These are phyloP conservation scores for Backusella sp. DNA, from an alignment of 192 early-diverging fungal genomes.

Conservation along the genomic window DNA sequence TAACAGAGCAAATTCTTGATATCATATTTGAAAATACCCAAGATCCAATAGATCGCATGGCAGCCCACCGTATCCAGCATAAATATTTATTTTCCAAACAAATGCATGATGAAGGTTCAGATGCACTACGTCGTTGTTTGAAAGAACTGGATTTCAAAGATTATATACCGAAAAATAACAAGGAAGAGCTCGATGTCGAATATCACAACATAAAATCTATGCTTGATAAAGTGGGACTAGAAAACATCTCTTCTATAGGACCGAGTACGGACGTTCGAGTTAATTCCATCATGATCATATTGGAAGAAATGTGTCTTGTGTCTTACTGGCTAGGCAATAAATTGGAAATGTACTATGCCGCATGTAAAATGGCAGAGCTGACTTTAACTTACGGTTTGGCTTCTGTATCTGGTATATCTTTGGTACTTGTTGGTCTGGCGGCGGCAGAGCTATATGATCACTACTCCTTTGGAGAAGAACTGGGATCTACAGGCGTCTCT, in stretches of 20 bases:
- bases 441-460: conserved; percentile 20
- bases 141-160: conserved; percentile 16
- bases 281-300: conserved; percentile 22
- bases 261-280: background rate
- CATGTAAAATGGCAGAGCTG: conserved; percentile 16
- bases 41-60: conserved; percentile 24
- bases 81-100: conserved; percentile 22
- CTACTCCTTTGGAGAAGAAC: conserved; percentile 22
- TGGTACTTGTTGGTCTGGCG: conserved; percentile 21
- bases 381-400: conserved; percentile 22
- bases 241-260: background rate
- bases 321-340: conserved; percentile 34
- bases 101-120: conserved; percentile 22
- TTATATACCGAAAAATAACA: background rate
- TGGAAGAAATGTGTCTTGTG: conserved; percentile 27
- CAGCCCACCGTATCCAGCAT: conserved; percentile 19
- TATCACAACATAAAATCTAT: conserved; percentile 5
- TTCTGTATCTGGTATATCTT: conserved; percentile 18
- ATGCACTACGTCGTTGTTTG: conserved; percentile 18
- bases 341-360: conserved; percentile 23
- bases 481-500: conserved; percentile 24
- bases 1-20: conserved; percentile 13
- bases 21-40: conserved; percentile 21
- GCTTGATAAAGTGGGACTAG: conserved; percentile 18
- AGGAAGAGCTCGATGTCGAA: background rate